Base-by-base conservation (phyloP, 179 eudicot species). In the Beta corolliflora region DNA sequence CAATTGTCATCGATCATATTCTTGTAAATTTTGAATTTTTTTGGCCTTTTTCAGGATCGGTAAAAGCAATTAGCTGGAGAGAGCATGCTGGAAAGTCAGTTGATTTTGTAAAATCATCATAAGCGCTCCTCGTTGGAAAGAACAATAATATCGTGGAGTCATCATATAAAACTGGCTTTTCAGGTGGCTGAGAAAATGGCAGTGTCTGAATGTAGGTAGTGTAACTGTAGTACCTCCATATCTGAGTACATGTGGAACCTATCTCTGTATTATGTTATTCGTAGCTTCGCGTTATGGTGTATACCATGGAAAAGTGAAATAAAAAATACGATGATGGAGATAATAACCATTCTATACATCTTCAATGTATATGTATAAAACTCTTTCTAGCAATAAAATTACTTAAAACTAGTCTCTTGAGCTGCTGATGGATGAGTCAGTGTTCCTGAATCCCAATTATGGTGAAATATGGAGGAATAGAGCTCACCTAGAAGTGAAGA, bases 51-150 rank as follows among this genome's bases (percentile, higher is more conserved):
- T 74, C 78, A 73, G 83, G 64, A 58, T 46, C 0, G 7, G 69
- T 8, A 13, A 54, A 29, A 29, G 71, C 31, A 13, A 7, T 9
- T 50, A 73, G 73, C 72, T 73, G 46, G 64, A 59, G 48, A 65
- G 56, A 53, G 44, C 25, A 23, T 80, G 29, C 82, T 58, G 58
- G 10, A 46, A 77, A 73, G 76, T 52, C 60, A 10, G 63, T 18
- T 53, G 70, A 74, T 80, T 8, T 16, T 46, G 66, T n/a, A 10
- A 31, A 63, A 45, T 21, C 61, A 73, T 14, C 76, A 8, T 52
- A 52, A 73, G 13, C 36, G 36, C 36, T 71, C 16, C 61, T 73
- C 44, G 13, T 19, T 45, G 74, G 10, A 71, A 46, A 46, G 31
- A 9, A 48, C n/a, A 46, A 41, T 72, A n/a, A 13, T 72, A 50